Evolutionary conservation across 1,284 basidiomycete species (phyloP), one percentile per base, ranked within the genome.

Genomic region (Tylopilus sp.): DNA sequence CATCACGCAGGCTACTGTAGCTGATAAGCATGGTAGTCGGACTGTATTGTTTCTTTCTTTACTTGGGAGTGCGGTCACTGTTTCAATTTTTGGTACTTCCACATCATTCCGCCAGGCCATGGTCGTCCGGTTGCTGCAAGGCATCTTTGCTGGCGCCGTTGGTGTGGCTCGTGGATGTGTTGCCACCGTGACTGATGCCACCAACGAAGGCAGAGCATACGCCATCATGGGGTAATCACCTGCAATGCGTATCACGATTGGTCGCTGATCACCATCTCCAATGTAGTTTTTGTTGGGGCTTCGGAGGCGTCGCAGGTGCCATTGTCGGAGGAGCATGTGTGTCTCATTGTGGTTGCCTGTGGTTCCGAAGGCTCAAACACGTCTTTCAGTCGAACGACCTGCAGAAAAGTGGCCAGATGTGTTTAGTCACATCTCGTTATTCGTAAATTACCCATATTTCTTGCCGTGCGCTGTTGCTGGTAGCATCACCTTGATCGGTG

Each of bases 121-220:
- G 50, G 85, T 80, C 43, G 86, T 96, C 33, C 84, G 96, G n/a
- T 77, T 99, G 7, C 80, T 93, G 25, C 96, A 99, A 71, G 96
- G 96, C 25, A 82, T 98, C 40, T 99, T 98, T 68, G 94, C 92
- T 11, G 96, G 96, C 17, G 91, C 93, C 15, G 90, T 97, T 32
- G 95, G 94, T 28, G 94, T 97, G 19, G 93, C 92, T 39, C 82
- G 94, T 61, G 92, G 94, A 20, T 91, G 89, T 8, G 87, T 99
- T 40, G 78, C 92, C 22, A 88, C 90, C 57, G 82, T 99, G 53
- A 96, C 96, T 1, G 93, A 96, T 72, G 73, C 83, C 36, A 92
- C 85, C 51, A 98, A 98, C 70, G 94, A 97, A 72, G 92, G 91
- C 32, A 82, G 93, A 60, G 95, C 95, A 15, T 97, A 97, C 68